Evolutionary conservation across 257 asterid species (phyloP).

Genomic region (Henckelia pumila): DNA sequence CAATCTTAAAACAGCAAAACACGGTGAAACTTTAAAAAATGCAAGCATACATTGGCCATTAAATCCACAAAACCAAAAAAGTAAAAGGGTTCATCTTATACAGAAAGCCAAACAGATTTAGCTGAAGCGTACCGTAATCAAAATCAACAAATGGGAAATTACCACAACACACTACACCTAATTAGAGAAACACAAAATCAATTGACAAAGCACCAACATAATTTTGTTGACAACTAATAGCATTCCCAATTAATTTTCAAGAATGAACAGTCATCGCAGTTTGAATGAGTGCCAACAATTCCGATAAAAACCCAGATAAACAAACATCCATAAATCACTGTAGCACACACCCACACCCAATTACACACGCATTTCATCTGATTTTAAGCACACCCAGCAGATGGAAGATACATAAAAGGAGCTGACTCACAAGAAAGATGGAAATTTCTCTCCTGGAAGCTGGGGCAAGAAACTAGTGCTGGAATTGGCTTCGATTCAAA

Average conservation of each 20-base stretch:
- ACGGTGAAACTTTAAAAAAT: not conserved
- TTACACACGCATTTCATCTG: not conserved
- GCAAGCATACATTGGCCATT: not conserved
- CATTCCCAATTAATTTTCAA: not conserved
- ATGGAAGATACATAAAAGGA: constrained; percentile 14
- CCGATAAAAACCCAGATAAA: constrained; percentile 11
- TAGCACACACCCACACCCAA: not conserved
- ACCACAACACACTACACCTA: not conserved
- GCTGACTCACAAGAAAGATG: constrained; percentile 28
- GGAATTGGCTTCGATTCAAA: constrained; percentile 24
- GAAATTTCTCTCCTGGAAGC: not conserved
- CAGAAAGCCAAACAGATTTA: constrained; percentile 20
- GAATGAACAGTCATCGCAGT: not conserved
- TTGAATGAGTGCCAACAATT: not conserved
- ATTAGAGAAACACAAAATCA: not conserved
- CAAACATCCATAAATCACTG: not conserved
- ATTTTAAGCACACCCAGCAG: not conserved
- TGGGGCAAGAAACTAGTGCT: not conserved
- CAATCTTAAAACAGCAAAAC: constrained; percentile 18
- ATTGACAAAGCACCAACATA: not conserved
- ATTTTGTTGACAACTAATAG: not conserved
- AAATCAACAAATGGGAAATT: not conserved
- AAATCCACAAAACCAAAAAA: not conserved
- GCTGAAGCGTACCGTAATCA: constrained; percentile 27
- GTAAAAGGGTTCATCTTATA: not conserved